Base-by-base conservation (phyloP, 2,329 filamentous ascomycete genomes). In the Alternaria ventricosa region DNA sequence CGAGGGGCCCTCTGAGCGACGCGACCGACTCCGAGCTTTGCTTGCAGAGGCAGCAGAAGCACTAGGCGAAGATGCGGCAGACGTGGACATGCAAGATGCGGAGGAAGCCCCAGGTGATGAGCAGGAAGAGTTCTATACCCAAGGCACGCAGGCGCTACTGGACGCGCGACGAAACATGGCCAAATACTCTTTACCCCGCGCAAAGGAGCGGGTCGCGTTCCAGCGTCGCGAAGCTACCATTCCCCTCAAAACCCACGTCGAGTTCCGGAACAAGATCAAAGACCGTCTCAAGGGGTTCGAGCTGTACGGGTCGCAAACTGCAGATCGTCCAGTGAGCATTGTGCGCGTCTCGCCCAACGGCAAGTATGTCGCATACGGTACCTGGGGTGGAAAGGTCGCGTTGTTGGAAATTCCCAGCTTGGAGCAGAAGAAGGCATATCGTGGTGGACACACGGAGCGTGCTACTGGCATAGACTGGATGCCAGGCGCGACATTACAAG, bases 381-480 rank as follows among this genome's bases (percentile, higher is more conserved):
- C 96, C 75, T 98, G 94, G 93, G 92, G 90, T 55, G 96, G 96
- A 56, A 91, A 92, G 55, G 90, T 99, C 68, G 95, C 94, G 73
- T 82, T 99, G 61, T 87, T 98, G 63, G 89, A 91, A 61, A 90
- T 97, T 20, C 95, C 94, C 3, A 92, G 90, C 71, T 83, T 99
- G 66, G 89, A 94, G 51, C 90, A 92, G 71, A 94, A 90, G 76
- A 87, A 86, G 72, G 89, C 88, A 5, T 84, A 96, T 65, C 88
- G 94, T 49, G 76, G 76, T n/a, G 96, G 93, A 2, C 96, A 99
- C 77, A 94, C 89, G 7, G 94, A 93, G 80, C 92, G 94, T 70
- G 90, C 98, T 61, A 94, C 95, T 66, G 96, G 96, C 6, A 85
- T 99, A 27, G 89, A 94, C 3, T 99, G 96, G 96, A 90, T 89